Evolutionary conservation across 768 basidiomycete genomes (phyloP), one percentile per base, ranked within the genome.

Genomic region (Clathrus columnatus): DNA sequence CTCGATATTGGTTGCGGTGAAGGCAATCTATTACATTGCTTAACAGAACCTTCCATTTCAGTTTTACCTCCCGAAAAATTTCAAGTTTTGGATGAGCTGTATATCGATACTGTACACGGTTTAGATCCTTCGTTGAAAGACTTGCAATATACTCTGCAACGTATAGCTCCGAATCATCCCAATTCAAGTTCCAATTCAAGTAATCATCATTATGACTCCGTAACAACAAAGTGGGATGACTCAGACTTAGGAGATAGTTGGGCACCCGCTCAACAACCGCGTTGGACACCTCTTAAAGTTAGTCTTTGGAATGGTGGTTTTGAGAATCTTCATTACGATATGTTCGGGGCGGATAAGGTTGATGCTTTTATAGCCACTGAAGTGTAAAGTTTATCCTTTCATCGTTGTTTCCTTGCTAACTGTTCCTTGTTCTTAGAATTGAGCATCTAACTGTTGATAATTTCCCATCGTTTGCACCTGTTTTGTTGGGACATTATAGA

Each of bases 1-100:
- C 71, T 91, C 48, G 91, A 94, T 62, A 72, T 91, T 24, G 91
- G 91, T 4, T 94, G 91, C 61, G 91, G 91, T 41, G 82, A 88
- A 67, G 91, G 91, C 20, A 73, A 82, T 36, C 75, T 93, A 7
- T 78, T 93, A 14, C 66, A 73, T 0, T 76, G 82, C 8, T 79
- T 94, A 10, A 79, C 80, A 60, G 83, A 87, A 62, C 85, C 91
- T 0, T 81, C 90, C 1, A 82, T 84, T 0, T 86, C 85, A 80
- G 76, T 84, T 23, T 59, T 72, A n/a, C 60, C 43, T 65, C 79
- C 64, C 0, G 54, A 32, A 36, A 18, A 74, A 74, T 2, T 71
- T 74, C 21, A 45, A 61, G 7, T 62, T 67, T 1, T 51, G 5
- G n/a, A 24, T 5, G 84, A 83, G 63, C 70, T 89, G 4, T 81